Evolutionary conservation across 116 monocot species (phyloP).

Genomic region (Cymodocea nodosa): DNA sequence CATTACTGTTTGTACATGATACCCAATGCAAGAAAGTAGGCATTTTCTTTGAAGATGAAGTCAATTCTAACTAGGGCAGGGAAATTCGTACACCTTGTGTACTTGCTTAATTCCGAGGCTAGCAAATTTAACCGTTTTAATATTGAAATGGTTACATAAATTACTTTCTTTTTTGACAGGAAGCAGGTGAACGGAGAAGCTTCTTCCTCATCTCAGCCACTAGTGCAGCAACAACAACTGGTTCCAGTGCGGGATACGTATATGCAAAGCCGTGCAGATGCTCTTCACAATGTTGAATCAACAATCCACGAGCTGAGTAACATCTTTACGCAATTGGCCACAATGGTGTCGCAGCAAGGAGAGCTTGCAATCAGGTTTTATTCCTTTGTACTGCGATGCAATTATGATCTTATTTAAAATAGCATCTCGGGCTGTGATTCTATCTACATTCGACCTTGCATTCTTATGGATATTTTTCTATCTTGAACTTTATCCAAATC

Average conservation of each 20-base stretch:
- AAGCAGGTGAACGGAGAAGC: constrained; percentile 63
- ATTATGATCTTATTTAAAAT: no score
- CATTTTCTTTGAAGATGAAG: background rate
- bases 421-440: no score
- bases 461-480: no score
- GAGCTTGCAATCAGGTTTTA: constrained; percentile 78
- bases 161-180: constrained; percentile 21
- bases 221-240: constrained; percentile 50
- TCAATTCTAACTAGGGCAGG: background rate
- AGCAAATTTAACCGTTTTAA: no score
- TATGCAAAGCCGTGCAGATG: constrained; percentile 93
- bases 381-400: background rate
- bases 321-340: constrained; percentile 88
- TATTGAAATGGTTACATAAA: background rate
- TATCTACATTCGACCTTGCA: background rate
- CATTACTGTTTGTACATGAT: background rate
- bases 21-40: background rate
- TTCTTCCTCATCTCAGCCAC: constrained; percentile 55
- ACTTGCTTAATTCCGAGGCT: background rate
- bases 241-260: constrained; percentile 75
- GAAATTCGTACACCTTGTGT: background rate
- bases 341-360: constrained; percentile 97
- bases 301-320: constrained; percentile 88
- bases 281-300: constrained; percentile 96
- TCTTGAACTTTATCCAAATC: no score